A percentile compares a stretch with the other conserved stretches of the same genome.
Conservation (phyloP, 2,329 filamentous ascomycete genomes). For the Akanthomyces muscarius region DNA sequence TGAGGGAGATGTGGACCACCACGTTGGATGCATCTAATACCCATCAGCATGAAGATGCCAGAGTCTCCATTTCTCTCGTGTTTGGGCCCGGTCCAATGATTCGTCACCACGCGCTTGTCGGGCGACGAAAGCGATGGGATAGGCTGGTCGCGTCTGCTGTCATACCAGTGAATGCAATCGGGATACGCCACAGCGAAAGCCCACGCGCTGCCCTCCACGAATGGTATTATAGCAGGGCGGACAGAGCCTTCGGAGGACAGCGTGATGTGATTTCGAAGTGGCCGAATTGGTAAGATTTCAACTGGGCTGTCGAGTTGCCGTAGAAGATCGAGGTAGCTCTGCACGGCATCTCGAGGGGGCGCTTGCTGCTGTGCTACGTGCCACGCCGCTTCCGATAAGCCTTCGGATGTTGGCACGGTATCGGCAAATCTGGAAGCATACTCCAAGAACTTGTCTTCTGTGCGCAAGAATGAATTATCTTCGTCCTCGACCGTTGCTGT, state of each 20-base stretch:
- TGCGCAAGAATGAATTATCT: neutral
- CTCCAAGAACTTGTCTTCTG: neutral
- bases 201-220: neutral
- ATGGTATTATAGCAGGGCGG: neutral
- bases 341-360: neutral
- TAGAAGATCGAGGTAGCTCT: neutral
- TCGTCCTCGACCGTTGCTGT: neutral
- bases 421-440: neutral
- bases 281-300: neutral
- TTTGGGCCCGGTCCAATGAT: neutral
- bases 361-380: neutral
- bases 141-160: neutral
- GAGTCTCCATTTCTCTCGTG: neutral
- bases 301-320: neutral
- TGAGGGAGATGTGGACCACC: constrained; percentile 10
- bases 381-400: neutral
- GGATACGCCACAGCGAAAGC: constrained; percentile 10
- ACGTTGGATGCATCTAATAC: constrained; percentile 13
- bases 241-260: neutral
- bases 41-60: constrained; percentile 12
- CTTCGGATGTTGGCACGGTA: neutral
- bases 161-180: constrained; percentile 13
- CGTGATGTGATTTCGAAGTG: neutral
- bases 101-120: neutral
- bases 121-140: neutral